A percentile compares a stretch with the other conserved stretches of the same genome.
These are phyloP conservation scores for Eutrema heterophyllum DNA, from an alignment of 345 rosid species.

Conservation along the genomic window DNA sequence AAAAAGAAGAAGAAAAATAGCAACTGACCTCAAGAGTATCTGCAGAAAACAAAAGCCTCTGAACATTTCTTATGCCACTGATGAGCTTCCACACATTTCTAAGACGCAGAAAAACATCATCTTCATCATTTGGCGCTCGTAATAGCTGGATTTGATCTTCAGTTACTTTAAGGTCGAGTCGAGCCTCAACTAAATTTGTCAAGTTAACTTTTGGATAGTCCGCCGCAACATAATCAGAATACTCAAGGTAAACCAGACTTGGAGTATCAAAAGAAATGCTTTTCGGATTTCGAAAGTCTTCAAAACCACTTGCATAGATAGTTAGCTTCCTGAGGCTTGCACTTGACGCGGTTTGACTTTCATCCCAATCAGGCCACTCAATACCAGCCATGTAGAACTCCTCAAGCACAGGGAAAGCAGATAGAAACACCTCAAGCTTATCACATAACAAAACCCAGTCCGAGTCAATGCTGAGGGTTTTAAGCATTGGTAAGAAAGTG, in stretches of 20 bases:
- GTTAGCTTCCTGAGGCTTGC: background rate
- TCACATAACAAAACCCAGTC: background rate
- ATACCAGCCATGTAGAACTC: background rate
- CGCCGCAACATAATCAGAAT: background rate
- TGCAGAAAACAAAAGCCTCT: background rate
- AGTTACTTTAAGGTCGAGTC: background rate
- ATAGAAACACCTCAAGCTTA: background rate
- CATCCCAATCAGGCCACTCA: background rate
- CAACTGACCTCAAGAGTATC: conserved; percentile 13
- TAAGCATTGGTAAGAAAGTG: background rate
- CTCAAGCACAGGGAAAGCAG: background rate
- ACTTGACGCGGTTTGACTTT: background rate
- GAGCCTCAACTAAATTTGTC: background rate
- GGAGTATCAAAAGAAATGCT: background rate
- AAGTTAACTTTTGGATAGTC: background rate
- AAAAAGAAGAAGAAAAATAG: background rate
- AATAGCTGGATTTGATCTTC: background rate
- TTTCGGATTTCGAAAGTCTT: background rate
- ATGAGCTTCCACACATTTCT: conserved; percentile 1
- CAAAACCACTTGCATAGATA: background rate
- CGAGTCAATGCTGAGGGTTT: background rate
- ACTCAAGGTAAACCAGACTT: background rate
- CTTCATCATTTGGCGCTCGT: background rate
- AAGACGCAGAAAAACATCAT: background rate
- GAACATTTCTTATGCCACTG: background rate